Conservation (phyloP, 257 asterid genomes). For the Perilla frutescens region DNA sequence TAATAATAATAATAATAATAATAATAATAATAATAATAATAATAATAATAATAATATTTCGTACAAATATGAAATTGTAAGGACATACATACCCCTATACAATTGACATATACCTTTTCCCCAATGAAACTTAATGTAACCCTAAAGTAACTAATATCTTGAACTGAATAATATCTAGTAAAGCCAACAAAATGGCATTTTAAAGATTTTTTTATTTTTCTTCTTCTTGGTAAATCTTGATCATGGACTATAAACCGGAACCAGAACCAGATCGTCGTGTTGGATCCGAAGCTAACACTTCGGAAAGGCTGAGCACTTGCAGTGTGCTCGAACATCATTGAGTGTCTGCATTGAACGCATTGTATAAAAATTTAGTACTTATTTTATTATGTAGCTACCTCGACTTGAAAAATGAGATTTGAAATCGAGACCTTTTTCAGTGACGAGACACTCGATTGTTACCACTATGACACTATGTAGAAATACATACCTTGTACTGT, state of each 20-base stretch:
- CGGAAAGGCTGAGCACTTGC: slow-evolving; percentile 67
- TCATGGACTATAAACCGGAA: slow-evolving; percentile 7
- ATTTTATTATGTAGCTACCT: background rate
- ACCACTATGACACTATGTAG: too few relatives aligned
- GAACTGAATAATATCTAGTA: slow-evolving; percentile 12
- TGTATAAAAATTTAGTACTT: background rate
- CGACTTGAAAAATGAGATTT: background rate
- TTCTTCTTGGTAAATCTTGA: background rate
- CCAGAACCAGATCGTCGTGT: slow-evolving; percentile 8
- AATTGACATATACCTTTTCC: slow-evolving; percentile 27
- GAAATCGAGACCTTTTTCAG: too few relatives aligned
- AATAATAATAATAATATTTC: background rate
- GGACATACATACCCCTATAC: slow-evolving; percentile 35
- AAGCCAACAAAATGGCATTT: slow-evolving; percentile 2
- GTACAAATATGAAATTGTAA: slow-evolving; percentile 30
- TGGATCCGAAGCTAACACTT: slow-evolving; percentile 42
- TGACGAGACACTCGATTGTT: too few relatives aligned
- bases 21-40: background rate
- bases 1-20: background rate
- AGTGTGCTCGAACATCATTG: slow-evolving; percentile 56
- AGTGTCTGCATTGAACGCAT: slow-evolving; percentile 53
- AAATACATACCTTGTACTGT: slow-evolving; percentile 73
- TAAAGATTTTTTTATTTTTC: background rate
- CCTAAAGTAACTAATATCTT: slow-evolving; percentile 23
- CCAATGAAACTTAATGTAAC: slow-evolving; percentile 15